These are phyloP conservation scores for Sclerotinia nivalis DNA, from an alignment of 2,329 filamentous ascomycete genomes.

Conservation along the genomic window DNA sequence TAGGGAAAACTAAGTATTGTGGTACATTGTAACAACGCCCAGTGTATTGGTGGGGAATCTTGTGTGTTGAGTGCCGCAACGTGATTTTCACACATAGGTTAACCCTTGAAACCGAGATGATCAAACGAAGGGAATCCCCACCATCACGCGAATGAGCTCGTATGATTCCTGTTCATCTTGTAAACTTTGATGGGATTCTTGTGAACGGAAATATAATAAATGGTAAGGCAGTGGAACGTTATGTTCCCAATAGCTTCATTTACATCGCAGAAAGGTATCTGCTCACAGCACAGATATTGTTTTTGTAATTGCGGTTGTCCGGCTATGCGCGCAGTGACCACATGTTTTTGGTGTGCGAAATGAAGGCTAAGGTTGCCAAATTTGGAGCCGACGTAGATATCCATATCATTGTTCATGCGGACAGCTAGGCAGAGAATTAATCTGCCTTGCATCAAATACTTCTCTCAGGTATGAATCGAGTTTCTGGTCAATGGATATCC, in stretches of 20 bases:
- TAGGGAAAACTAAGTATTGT: background rate
- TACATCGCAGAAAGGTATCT: background rate
- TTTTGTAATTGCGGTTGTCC: slow-evolving; percentile 1
- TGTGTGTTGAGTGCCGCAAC: background rate
- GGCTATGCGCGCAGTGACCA: background rate
- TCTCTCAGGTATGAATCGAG: background rate
- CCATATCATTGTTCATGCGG: background rate
- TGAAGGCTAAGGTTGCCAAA: background rate
- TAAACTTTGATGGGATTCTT: background rate
- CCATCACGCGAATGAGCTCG: background rate
- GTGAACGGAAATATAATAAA: background rate
- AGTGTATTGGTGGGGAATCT: background rate
- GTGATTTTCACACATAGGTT: background rate
- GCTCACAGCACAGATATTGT: background rate
- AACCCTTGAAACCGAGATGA: background rate
- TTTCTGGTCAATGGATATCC: background rate
- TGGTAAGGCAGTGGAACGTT: no score
- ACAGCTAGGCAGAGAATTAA: background rate
- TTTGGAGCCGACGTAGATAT: background rate
- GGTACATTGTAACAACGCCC: background rate
- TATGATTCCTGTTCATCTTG: background rate
- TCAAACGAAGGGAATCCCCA: background rate
- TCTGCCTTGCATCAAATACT: background rate
- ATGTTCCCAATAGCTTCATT: background rate
- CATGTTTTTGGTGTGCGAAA: background rate